Evolutionary conservation across 352 stramenopile species (phyloP).

Genomic region (Pythium apleroticum): DNA sequence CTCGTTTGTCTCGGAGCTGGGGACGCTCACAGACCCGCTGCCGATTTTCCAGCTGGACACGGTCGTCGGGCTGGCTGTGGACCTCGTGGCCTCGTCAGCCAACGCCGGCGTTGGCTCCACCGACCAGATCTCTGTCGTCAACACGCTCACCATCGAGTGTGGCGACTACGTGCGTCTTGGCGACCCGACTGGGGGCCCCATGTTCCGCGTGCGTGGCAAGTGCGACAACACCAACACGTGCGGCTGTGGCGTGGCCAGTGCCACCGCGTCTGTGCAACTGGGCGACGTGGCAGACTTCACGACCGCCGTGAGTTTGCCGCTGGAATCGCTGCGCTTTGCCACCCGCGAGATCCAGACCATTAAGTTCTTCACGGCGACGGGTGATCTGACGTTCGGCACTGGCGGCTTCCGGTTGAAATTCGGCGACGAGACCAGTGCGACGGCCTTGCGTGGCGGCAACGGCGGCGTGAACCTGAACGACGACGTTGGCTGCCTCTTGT

Average conservation of each 20-base stretch:
- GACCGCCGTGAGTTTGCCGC: conserved; percentile 42
- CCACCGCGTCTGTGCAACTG: conserved; percentile 39
- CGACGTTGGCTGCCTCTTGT: conserved; percentile 75
- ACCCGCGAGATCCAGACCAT: conserved; percentile 78
- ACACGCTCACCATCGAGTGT: conserved; percentile 46
- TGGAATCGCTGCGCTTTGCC: conserved; percentile 37
- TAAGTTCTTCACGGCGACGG: conserved; percentile 34
- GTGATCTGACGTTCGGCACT: conserved; percentile 40
- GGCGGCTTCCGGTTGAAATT: conserved; percentile 92
- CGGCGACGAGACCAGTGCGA: conserved; percentile 84
- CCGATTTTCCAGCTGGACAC: conserved; percentile 63
- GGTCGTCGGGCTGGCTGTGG: conserved; percentile 37
- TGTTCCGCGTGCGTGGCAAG: conserved; percentile 70
- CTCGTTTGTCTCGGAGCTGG: conserved; percentile 32
- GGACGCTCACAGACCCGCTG: conserved; percentile 40
- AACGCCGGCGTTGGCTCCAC: conserved; percentile 22
- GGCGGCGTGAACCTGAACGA: conserved; percentile 68
- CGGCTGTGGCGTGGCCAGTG: conserved; percentile 34
- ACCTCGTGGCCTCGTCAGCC: conserved; percentile 31
- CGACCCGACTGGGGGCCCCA: conserved; percentile 32
- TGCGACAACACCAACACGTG: conserved; percentile 44
- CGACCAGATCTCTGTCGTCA: conserved; percentile 38
- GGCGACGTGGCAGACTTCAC: conserved; percentile 44
- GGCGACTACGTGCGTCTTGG: conserved; percentile 71
- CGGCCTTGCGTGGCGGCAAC: conserved; percentile 74